These are phyloP conservation scores for Hypocreales sp. DNA, from an alignment of 2,329 filamentous ascomycete species.

Conservation along the genomic window DNA sequence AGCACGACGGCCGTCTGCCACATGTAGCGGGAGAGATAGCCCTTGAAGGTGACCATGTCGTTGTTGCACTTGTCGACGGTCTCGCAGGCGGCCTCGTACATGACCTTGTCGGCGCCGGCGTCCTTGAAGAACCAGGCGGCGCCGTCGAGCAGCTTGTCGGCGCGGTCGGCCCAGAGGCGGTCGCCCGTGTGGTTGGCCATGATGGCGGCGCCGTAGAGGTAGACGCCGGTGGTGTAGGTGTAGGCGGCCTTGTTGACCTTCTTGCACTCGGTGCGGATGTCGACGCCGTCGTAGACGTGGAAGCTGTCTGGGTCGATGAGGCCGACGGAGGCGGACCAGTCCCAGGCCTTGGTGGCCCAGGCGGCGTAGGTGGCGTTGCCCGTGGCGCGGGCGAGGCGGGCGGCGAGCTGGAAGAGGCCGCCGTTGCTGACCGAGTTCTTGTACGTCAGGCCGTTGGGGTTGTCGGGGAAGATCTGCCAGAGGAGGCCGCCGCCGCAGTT, in stretches of 20 bases:
- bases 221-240: conserved; percentile 51
- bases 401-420: conserved; percentile 68
- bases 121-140: conserved; percentile 39
- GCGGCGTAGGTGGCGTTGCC: conserved; percentile 49
- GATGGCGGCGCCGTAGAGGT: conserved; percentile 47
- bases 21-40: conserved; percentile 49
- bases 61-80: conserved; percentile 35
- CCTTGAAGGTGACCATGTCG: conserved; percentile 56
- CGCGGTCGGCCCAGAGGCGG: conserved; percentile 35
- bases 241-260: conserved; percentile 39
- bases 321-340: conserved; percentile 44
- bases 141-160: conserved; percentile 34
- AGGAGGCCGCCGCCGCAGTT: conserved; percentile 57
- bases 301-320: conserved; percentile 37
- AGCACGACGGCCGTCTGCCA: conserved; percentile 41
- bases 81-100: conserved; percentile 56
- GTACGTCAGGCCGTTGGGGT: conserved; percentile 62
- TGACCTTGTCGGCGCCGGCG: conserved; percentile 37
- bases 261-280: conserved; percentile 36
- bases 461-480: conserved; percentile 70
- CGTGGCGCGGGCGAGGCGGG: conserved; percentile 56
- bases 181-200: conserved; percentile 45
- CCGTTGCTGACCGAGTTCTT: conserved; percentile 74
- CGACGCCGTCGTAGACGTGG: conserved; percentile 48
- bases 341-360: conserved; percentile 52